Evolutionary conservation across 768 basidiomycete genomes (phyloP).

Genomic region (Naganishia antarctica): DNA sequence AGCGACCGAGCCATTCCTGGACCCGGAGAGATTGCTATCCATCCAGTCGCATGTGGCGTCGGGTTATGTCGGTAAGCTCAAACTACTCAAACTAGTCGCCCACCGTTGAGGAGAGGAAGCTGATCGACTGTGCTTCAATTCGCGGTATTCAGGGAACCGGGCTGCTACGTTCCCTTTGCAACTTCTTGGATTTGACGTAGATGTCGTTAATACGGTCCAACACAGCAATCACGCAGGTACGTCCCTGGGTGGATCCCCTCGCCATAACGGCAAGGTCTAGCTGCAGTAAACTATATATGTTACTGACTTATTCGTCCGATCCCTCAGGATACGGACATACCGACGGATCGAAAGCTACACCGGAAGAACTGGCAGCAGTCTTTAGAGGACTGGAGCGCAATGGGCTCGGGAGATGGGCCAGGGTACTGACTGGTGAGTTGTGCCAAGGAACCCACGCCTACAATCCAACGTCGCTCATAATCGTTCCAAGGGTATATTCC

Average conservation of each 20-base stretch:
- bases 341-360: conserved; percentile 72
- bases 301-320: too few relatives aligned
- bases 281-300: too few relatives aligned
- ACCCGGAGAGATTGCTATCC: conserved; percentile 62
- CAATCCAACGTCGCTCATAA: background rate
- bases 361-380: conserved; percentile 68
- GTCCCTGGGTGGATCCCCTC: too few relatives aligned
- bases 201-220: conserved; percentile 89
- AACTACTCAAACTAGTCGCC: background rate
- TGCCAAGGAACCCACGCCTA: background rate
- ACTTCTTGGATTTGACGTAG: conserved; percentile 84
- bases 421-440: conserved; percentile 70
- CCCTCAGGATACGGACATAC: conserved; percentile 74
- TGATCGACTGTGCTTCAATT: too few relatives aligned
- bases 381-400: conserved; percentile 70
- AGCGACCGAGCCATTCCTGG: conserved; percentile 12
- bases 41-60: conserved; percentile 90
- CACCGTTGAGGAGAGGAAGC: too few relatives aligned
- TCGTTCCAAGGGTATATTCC: conserved; percentile 72
- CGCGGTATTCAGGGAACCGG: conserved; percentile 50
- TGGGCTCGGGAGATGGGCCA: conserved; percentile 63
- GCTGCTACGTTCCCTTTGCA: conserved; percentile 62
- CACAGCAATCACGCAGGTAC: conserved; percentile 89
- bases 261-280: too few relatives aligned
- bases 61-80: conserved; percentile 79